phyloP scores from a whole-genome alignment of 139 green algal species.

The Chlorella sp. region DNA sequence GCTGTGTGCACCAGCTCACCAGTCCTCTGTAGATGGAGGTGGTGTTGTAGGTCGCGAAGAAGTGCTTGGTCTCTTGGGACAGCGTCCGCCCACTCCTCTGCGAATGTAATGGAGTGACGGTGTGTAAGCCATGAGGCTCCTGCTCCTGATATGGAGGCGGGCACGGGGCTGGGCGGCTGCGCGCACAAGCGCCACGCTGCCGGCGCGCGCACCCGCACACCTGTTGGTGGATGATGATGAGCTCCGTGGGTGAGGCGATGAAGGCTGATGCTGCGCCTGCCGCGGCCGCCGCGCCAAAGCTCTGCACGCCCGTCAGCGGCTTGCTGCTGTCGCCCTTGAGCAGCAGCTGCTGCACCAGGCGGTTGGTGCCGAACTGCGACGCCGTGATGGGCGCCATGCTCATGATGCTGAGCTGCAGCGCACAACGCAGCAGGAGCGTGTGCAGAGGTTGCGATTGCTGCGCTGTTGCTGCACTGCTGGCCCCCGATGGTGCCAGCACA shows the following conservation, averaged over 20 bases:
- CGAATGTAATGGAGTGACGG: too few species aligned
- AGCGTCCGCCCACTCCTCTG: constrained; percentile 36
- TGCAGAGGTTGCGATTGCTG: too few species aligned
- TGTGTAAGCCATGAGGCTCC: not conserved
- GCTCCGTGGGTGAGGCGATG: constrained; percentile 69
- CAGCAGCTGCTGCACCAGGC: constrained; percentile 32
- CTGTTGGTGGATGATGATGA: constrained; percentile 91
- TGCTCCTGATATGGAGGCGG: not conserved
- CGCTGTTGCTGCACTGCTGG: not conserved
- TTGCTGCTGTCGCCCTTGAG: constrained; percentile 15
- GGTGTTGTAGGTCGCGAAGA: constrained; percentile 37
- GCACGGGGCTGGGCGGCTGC: not conserved
- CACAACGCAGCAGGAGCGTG: too few species aligned
- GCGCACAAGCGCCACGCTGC: too few species aligned
- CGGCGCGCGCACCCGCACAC: too few species aligned
- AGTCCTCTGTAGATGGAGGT: constrained; percentile 53
- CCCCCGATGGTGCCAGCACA: not conserved
- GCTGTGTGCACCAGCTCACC: constrained; percentile 48
- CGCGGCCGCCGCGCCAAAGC: constrained; percentile 48
- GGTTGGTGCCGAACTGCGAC: constrained; percentile 78
- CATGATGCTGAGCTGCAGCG: constrained; percentile 66
- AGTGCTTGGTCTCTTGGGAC: constrained; percentile 26
- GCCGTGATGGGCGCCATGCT: constrained; percentile 88
- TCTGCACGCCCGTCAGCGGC: constrained; percentile 19
- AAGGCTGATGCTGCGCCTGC: constrained; percentile 47